These are phyloP conservation scores for Solanum medicagineum DNA, from an alignment of 257 asterid species.

Conservation along the genomic window DNA sequence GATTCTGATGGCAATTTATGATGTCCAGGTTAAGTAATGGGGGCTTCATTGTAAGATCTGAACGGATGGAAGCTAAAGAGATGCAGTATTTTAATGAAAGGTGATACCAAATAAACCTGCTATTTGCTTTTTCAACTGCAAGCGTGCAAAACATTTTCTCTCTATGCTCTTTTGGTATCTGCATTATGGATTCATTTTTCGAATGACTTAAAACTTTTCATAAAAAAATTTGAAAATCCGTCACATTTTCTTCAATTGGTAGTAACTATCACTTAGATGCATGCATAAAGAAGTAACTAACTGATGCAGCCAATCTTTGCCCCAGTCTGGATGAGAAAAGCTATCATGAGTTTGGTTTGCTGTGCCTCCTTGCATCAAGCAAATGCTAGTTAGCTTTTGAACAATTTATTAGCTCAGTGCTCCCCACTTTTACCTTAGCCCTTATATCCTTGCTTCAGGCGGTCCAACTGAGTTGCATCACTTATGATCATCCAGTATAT, in stretches of 20 bases:
- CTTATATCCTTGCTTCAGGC: not conserved
- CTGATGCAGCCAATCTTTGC: not conserved
- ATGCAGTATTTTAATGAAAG: slow-evolving; percentile 50
- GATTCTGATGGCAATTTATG: not conserved
- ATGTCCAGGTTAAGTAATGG: slow-evolving; percentile 53
- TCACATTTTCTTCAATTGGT: not conserved
- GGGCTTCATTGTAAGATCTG: slow-evolving; percentile 59
- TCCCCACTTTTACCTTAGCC: not conserved
- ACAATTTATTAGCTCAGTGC: not conserved
- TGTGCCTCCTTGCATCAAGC: not conserved
- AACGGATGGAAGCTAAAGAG: slow-evolving; percentile 59
- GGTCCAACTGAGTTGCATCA: not conserved
- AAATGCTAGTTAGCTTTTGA: not conserved
- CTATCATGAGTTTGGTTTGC: not conserved
- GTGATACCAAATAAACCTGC: slow-evolving; percentile 10
- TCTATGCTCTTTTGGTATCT: not conserved
- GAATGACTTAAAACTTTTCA: not conserved
- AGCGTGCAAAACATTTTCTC: not conserved
- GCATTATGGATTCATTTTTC: not conserved
- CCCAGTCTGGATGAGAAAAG: not conserved
- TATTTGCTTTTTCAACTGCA: not conserved
- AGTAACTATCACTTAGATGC: not conserved
- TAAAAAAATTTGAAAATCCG: not conserved
- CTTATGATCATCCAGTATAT: not conserved
- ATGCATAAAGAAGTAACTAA: not conserved